Evolutionary conservation across 169 alveolate genomes (phyloP), one percentile per base, ranked within the genome.

Genomic region (Plasmodium gallinaceum): DNA sequence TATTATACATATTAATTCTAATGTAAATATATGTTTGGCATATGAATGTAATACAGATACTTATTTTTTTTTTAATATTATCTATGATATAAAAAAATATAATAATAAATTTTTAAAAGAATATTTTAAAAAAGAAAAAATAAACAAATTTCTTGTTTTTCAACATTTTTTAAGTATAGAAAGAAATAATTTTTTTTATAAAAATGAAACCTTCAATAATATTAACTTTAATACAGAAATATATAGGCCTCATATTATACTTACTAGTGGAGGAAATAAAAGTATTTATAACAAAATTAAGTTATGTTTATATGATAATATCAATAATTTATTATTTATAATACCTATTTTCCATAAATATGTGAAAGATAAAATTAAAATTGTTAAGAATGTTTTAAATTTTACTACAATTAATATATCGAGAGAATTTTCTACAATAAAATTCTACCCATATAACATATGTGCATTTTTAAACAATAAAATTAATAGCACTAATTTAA

Each of bases 261-360:
- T 86, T 32, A 71, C 87, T 58, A 26, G 66, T 9, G 92, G 92
- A 22, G 92, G 92, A 10, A 86, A 86, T 61, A 86, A 70, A 86
- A 57, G 71, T 20, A 45, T 86, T 39, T 42, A 66, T 18, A 71
- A 65, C 48, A 86, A 74, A 71, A 86, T 86, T 60, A 86, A 86
- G 60, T 71, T 86, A n/a, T 86, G 92, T 58, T 16, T 86, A 18
- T 86, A 86, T 64, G 92, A 86, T 71, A 86, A 86, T 86, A 48
- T 20, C 12, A 86, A 86, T 43, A 86, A 86, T 86, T 42, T 86
- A 54, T 64, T 86, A 72, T 86, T 86, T 58, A 54, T 86, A 2
- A 86, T 86, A 62, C 92, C 92, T 18, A 71, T 86, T 57, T 86
- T 70, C 58, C 88, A 86, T 60, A 86, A 86, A 71, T 71, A 71